Conservation (phyloP, 192 early-diverging fungal genomes). For the Obelidium mucronatum region DNA sequence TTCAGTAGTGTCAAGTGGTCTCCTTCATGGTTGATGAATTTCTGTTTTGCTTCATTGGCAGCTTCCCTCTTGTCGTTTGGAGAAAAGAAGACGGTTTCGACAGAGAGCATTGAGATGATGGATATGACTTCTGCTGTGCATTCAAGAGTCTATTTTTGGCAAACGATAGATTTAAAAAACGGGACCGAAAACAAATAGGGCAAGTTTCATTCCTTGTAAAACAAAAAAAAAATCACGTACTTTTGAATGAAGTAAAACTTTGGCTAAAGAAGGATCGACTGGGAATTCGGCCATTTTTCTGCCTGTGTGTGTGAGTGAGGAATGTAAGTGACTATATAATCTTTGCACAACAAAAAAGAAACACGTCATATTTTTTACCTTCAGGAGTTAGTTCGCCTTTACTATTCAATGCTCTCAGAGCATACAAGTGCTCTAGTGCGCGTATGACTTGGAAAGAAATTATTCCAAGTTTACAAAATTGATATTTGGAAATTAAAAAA, state of each 20-base stretch:
- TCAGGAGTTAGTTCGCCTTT: constrained; percentile 74
- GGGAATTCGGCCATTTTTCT: constrained; percentile 85
- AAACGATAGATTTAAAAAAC: not conserved
- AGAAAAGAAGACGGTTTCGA: constrained; percentile 88
- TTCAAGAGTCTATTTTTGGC: constrained; percentile 36
- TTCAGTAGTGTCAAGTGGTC: constrained; percentile 95
- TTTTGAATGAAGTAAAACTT: constrained; percentile 87
- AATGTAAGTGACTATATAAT: too few species aligned
- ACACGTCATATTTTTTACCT: constrained; percentile 40
- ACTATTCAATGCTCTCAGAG: constrained; percentile 87
- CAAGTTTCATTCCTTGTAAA: not conserved
- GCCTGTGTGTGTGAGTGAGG: too few species aligned
- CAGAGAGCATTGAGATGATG: constrained; percentile 89
- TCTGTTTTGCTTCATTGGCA: constrained; percentile 77
- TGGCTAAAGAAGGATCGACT: constrained; percentile 87
- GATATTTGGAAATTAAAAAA: constrained; percentile 1
- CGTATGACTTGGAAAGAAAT: constrained; percentile 61
- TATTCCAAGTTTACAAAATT: constrained; percentile 15
- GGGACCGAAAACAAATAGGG: not conserved
- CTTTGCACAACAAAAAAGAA: not conserved
- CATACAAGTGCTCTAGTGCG: constrained; percentile 89
- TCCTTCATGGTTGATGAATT: constrained; percentile 86
- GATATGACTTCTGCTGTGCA: constrained; percentile 91
- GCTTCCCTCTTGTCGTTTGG: constrained; percentile 88
- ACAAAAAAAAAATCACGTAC: not conserved